Conservation (phyloP, 257 asterid species). For the Penstemon barbatus region DNA sequence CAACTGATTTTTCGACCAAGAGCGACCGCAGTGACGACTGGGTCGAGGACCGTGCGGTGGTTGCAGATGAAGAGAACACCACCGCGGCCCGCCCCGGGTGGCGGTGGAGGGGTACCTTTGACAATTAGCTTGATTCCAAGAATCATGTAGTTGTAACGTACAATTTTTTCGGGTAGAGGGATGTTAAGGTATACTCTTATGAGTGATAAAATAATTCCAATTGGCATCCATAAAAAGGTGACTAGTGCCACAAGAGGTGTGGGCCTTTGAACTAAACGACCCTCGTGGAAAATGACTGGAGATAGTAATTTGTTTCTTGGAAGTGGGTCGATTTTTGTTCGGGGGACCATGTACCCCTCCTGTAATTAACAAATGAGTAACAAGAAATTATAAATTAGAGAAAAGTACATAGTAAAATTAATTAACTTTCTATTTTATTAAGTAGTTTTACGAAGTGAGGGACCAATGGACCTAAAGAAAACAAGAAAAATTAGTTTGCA, state of each 20-base stretch:
- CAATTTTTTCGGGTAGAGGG: constrained; percentile 65
- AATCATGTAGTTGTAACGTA: constrained; percentile 53
- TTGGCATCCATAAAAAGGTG: constrained; percentile 79
- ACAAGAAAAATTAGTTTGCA: too few relatives aligned
- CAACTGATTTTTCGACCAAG: constrained; percentile 85
- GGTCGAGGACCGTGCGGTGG: constrained; percentile 87
- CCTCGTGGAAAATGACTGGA: constrained; percentile 86
- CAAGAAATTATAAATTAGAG: too few relatives aligned
- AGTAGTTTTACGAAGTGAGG: too few relatives aligned
- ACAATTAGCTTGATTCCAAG: constrained; percentile 77
- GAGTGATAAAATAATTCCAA: constrained; percentile 59
- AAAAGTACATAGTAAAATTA: too few relatives aligned
- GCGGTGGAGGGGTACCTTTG: constrained; percentile 84
- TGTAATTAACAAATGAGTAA: constrained; percentile 29
- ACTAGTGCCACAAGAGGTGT: constrained; percentile 66
- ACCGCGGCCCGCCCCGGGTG: constrained; percentile 54
- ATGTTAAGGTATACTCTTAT: constrained; percentile 64
- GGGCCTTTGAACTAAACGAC: constrained; percentile 80
- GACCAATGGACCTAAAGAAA: too few relatives aligned
- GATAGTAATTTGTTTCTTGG: constrained; percentile 63
- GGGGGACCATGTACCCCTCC: constrained; percentile 82
- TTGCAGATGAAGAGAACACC: constrained; percentile 85
- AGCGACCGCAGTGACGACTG: constrained; percentile 77
- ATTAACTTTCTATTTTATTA: too few relatives aligned
- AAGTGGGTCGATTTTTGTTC: constrained; percentile 49